Evolutionary conservation across 2,329 filamentous ascomycete genomes (phyloP), one percentile per base, ranked within the genome.

Genomic region (Xylariaceae sp.): DNA sequence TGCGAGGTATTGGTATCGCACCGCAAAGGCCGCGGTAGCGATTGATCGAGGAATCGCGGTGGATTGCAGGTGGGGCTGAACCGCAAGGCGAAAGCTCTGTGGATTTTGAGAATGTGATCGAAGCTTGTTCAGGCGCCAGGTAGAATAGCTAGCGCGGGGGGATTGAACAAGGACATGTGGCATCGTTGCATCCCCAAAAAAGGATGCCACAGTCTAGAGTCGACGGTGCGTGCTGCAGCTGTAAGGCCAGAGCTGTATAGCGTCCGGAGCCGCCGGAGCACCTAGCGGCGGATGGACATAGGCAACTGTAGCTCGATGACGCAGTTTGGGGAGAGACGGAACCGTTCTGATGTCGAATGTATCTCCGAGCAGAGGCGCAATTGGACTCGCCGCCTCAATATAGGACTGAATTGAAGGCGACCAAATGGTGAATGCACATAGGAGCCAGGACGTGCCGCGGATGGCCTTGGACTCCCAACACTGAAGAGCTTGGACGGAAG

Each of bases 291-390:
- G 46, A 39, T 44, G 22, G 55, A 55, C 48, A 47, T 51, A 37
- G 55, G 55, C 50, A 47, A 46, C 16, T 55, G 48, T 51, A 47
- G 49, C 55, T 60, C 59, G 60, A 64, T 64, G 63, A 67, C 63
- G 63, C 63, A 67, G 57, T 51, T 56, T 60, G 60, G 59, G 59
- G 61, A 19, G 16, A 49, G 51, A 50, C 49, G 51, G 53, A 41
- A 51, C 54, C 58, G 58, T 58, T 57, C 57, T 63, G 56, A 61
- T 56, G 61, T 53, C 54, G 58, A 64, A 61, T 60, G 50, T 49
- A 50, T 44, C 47, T 53, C 46, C 55, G 47, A 54, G 26, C 50
- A 44, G 37, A 44, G 19, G 57, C 43, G 54, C 54, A 47, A 51
- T 55, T 56, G 54, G 32, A 52, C 47, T 53, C 41, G 52, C 45